Evolutionary conservation across 2,329 filamentous ascomycete genomes (phyloP).

Genomic region (Arthrobotrys sinensis): DNA sequence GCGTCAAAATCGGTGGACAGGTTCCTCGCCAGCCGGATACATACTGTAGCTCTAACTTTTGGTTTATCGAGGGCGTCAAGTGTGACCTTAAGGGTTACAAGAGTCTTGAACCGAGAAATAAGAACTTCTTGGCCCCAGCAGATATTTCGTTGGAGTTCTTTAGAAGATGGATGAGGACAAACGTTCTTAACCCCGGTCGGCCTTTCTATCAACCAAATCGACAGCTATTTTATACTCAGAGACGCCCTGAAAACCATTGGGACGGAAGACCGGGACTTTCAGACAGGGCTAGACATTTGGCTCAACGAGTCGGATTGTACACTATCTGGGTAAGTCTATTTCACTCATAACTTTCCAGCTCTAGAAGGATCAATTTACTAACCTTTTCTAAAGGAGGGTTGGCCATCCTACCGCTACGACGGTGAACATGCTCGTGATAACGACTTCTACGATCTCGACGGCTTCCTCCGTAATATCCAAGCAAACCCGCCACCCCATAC

Average conservation of each 20-base stretch:
- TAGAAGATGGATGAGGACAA: slow-evolving; percentile 17
- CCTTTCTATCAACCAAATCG: slow-evolving; percentile 32
- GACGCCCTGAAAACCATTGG: slow-evolving; percentile 26
- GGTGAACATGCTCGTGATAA: slow-evolving; percentile 33
- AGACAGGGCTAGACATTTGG: slow-evolving; percentile 24
- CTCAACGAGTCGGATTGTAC: slow-evolving; percentile 13
- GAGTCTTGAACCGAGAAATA: slow-evolving; percentile 30
- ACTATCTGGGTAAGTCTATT: slow-evolving; percentile 11
- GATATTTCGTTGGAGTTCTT: slow-evolving; percentile 24
- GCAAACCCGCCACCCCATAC: slow-evolving; percentile 14
- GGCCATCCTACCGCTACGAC: slow-evolving; percentile 30
- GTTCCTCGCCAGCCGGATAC: slow-evolving; percentile 22
- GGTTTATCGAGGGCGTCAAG: slow-evolving; percentile 29
- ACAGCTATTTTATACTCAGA: slow-evolving; percentile 44
- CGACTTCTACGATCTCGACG: slow-evolving; percentile 44
- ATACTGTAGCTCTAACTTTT: slow-evolving; percentile 1
- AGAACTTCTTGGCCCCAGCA: slow-evolving; percentile 16
- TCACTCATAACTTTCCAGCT: neutral
- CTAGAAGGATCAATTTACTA: neutral
- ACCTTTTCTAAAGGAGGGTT: slow-evolving; percentile 30
- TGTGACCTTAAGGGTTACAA: slow-evolving; percentile 29
- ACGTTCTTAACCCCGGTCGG: neutral
- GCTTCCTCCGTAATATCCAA: slow-evolving; percentile 27
- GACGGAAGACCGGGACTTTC: slow-evolving; percentile 36
- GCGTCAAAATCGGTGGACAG: slow-evolving; percentile 27